Base-by-base conservation (phyloP, 2,329 filamentous ascomycete genomes). In the Ceratocystis papillata region DNA sequence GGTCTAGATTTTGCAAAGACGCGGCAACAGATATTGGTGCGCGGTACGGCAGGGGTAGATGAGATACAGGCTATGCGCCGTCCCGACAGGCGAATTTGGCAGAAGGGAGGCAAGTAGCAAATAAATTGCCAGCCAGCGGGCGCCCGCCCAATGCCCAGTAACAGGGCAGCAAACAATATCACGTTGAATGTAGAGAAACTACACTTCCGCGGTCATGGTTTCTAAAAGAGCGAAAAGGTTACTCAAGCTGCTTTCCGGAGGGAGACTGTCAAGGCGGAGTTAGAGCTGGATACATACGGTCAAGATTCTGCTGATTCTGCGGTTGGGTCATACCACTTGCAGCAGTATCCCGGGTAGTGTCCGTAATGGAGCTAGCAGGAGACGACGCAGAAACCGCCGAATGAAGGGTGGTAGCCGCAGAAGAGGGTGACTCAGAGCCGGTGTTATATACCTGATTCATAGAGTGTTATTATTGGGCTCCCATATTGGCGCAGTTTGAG, bases 391-490 rank as follows among this genome's bases (percentile, higher is more conserved):
- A 65, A 15, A 59, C 63, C 48, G 53, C 63, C 82, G 77, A 73
- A 79, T 80, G 71, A 50, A 65, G 57, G 28, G 84, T 86, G 71
- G 85, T 85, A 73, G 82, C 85, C 73, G 88, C 81, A 69, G 87
- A 89, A 64, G 86, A 84, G 69, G 87, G 87, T 67, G 87, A 88
- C 76, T 90, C 87, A 71, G 87, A 88, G 73, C 83, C 84, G 74
- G 76, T 76, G 71, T 78, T 79, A 60, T 65, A 65, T 65, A 65
- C 63, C 63, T 65, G 63, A 65, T 65, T 57, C 63, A 65, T 65
- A 60, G 63, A 65, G 63, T 65, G 63, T 65, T 65, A 65, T 65
- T 65, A 65, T 65, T 65, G 63, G 63, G 53, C 48, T 41, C 63
- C 63, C 63, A 65, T 65, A 45, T 60, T 57, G 55, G 55, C 44